Conservation (phyloP, 2,329 filamentous ascomycete genomes). For the Mycocentrospora acerina region DNA sequence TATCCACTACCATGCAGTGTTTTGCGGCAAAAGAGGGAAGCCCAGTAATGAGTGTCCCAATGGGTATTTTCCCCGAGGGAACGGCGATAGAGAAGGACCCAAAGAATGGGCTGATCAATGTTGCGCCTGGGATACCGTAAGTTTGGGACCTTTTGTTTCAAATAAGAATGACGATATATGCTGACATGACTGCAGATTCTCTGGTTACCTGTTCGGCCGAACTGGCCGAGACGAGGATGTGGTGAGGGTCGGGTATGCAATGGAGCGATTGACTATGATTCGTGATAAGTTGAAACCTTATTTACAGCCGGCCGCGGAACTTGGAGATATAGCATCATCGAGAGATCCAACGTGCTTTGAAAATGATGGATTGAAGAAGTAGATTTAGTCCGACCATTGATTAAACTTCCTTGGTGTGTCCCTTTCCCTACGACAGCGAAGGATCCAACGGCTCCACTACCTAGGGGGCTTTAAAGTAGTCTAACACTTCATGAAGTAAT, state of each 20-base stretch:
- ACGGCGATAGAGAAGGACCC: constrained; percentile 46
- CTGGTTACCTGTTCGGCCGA: constrained; percentile 9
- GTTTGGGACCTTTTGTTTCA: background rate
- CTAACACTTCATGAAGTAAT: too few relatives aligned
- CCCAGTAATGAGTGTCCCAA: constrained; percentile 61
- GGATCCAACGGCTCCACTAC: too few relatives aligned
- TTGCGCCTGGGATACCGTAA: constrained; percentile 54
- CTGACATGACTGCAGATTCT: constrained; percentile 5
- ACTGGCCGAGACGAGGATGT: constrained; percentile 6
- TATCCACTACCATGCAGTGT: constrained; percentile 48
- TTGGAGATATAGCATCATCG: background rate
- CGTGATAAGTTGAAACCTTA: constrained; percentile 3
- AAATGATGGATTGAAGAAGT: too few relatives aligned
- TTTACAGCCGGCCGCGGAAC: background rate
- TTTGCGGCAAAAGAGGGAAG: constrained; percentile 43
- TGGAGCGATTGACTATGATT: constrained; percentile 4
- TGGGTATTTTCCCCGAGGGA: constrained; percentile 55
- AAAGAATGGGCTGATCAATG: constrained; percentile 48
- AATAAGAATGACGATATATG: background rate
- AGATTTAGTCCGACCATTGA: too few relatives aligned
- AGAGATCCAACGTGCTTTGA: too few relatives aligned
- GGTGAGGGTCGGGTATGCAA: constrained; percentile 6
- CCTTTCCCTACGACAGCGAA: too few relatives aligned
- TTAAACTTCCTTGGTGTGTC: too few relatives aligned
- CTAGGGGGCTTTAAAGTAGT: too few relatives aligned